Evolutionary conservation across 1,284 basidiomycete species (phyloP).

Genomic region (Ustilago trichophora): DNA sequence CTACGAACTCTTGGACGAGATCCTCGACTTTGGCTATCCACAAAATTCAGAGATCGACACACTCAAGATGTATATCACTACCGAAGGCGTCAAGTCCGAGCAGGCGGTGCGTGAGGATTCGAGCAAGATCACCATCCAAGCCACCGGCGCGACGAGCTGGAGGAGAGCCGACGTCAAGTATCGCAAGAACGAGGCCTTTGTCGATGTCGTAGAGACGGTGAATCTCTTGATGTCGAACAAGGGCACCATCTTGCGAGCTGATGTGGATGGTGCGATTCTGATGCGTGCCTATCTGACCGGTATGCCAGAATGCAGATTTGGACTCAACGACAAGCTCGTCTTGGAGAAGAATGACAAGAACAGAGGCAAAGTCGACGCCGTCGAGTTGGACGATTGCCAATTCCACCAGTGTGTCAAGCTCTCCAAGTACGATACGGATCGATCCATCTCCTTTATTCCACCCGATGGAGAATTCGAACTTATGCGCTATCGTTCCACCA

Average conservation of each 20-base stretch:
- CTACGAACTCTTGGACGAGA: constrained; percentile 71
- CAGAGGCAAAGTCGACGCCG: constrained; percentile 44
- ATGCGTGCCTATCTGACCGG: constrained; percentile 98
- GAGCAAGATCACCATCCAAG: constrained; percentile 93
- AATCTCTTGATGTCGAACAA: constrained; percentile 95
- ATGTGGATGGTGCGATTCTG: constrained; percentile 96
- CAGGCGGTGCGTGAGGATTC: constrained; percentile 85
- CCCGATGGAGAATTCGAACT: constrained; percentile 99
- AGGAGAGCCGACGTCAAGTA: constrained; percentile 92
- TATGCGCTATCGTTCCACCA: constrained; percentile 95
- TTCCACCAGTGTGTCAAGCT: constrained; percentile 98
- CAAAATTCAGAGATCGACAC: constrained; percentile 99
- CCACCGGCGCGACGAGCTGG: constrained; percentile 94
- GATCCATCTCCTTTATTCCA: constrained; percentile 95
- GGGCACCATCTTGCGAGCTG: constrained; percentile 92
- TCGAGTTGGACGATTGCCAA: constrained; percentile 92
- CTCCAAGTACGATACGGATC: constrained; percentile 88
- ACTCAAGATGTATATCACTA: constrained; percentile 96
- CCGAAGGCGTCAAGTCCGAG: constrained; percentile 88
- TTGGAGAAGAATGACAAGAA: constrained; percentile 77
- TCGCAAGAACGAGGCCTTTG: constrained; percentile 97
- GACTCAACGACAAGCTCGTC: constrained; percentile 95
- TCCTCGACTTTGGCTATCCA: constrained; percentile 98
- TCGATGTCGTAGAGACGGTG: constrained; percentile 95
- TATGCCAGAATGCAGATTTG: constrained; percentile 97